These are phyloP conservation scores for Seiridium cupressi DNA, from an alignment of 2,329 filamentous ascomycete genomes.

Conservation along the genomic window DNA sequence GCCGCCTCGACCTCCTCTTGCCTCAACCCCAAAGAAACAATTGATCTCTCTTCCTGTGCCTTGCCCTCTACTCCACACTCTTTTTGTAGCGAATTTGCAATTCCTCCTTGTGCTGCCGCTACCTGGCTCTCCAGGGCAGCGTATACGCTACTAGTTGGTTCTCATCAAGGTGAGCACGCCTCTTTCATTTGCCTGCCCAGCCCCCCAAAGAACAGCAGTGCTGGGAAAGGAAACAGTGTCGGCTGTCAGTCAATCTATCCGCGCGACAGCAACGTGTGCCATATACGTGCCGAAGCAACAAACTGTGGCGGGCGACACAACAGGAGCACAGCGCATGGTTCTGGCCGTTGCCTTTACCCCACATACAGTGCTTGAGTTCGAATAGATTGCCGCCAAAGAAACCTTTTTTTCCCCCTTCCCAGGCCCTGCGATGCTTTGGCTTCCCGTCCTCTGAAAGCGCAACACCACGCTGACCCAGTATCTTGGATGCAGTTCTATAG, in stretches of 20 bases:
- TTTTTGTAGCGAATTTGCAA: conserved; percentile 31
- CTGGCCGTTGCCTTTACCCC: conserved; percentile 10
- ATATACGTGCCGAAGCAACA: background rate
- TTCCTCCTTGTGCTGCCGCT: conserved; percentile 28
- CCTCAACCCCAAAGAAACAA: conserved; percentile 10
- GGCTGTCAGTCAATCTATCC: conserved; percentile 11
- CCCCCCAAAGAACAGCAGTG: background rate
- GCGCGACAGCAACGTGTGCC: background rate
- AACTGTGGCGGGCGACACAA: conserved; percentile 13
- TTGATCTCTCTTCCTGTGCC: conserved; percentile 30
- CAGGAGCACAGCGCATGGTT: conserved; percentile 14
- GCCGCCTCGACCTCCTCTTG: conserved; percentile 10
- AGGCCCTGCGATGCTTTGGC: background rate
- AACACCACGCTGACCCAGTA: conserved; percentile 1
- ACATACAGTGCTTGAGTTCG: conserved; percentile 6
- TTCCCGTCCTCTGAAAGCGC: background rate
- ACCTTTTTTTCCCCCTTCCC: background rate
- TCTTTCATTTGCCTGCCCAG: background rate
- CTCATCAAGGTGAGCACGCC: conserved; percentile 28
- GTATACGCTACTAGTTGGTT: conserved; percentile 35
- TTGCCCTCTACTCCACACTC: conserved; percentile 41
- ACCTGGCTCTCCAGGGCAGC: conserved; percentile 47
- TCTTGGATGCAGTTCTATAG: conserved; percentile 30
- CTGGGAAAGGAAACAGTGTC: conserved; percentile 1
- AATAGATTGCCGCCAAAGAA: conserved; percentile 1